Base-by-base conservation (phyloP, 2,329 filamentous ascomycete species). In the Pestalotiopsis sp. region DNA sequence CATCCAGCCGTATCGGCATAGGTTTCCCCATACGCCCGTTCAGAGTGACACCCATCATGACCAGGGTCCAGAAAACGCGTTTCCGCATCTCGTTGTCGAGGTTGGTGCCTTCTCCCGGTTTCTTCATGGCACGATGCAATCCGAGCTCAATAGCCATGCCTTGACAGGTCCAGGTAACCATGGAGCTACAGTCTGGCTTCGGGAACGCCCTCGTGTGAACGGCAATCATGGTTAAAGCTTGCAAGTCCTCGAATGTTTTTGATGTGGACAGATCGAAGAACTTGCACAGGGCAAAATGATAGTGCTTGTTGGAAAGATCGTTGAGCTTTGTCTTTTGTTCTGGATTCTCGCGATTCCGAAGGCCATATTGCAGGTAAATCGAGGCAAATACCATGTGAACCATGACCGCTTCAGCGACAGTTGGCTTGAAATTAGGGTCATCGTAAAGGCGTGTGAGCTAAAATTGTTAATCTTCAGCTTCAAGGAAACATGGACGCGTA, bases 361-460 rank as follows among this genome's bases (percentile, higher is more conserved):
- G 84, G n/a, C 91, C 91, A 69, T 90, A 92, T 74, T 97, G 93
- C 73, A 92, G 94, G 76, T 91, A 90, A 73, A 95, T 92, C 64
- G 90, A 90, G 12, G 92, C 91, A 69, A 96, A 90, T 57, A 96
- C 87, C 89, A 95, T 93, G 78, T 95, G 92, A 0, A 94, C 85
- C 68, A 89, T 89, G 56, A 93, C 91, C 1, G 86, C 85, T 76
- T 96, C 90, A 2, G 92, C 86, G 0, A 87, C 79, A 0, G 87
- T 86, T 1, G 92, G 87, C 65, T 86, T 83, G 76, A 91, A 93
- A 67, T 78, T 82, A 17, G 87, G 84, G 66, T 94, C 91, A 74
- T 94, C 90, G 76, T 94, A 94, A 67, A 94, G 87, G 69, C 88
- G 85, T 6, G 83, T 84, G 72, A 92, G 81, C 89, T 91, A 72